Conservation (phyloP, 139 green algal genomes). For the Deuterostichococcus epilithicus region DNA sequence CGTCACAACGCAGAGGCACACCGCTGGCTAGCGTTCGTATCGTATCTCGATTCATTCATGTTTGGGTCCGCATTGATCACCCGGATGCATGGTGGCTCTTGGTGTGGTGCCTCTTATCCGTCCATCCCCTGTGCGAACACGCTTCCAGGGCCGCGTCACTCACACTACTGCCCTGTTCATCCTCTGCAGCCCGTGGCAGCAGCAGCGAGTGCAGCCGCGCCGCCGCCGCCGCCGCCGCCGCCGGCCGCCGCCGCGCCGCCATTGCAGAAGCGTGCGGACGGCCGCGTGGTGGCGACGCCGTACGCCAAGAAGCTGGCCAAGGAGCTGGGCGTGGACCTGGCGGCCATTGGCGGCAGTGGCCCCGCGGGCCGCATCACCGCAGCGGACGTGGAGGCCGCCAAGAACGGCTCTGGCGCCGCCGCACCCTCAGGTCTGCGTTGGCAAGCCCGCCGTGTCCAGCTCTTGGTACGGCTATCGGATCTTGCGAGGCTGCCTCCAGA, state of each 20-base stretch:
- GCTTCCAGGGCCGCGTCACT: too few relatives aligned
- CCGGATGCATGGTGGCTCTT: too few relatives aligned
- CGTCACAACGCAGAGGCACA: too few relatives aligned
- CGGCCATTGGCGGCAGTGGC: constrained; percentile 78
- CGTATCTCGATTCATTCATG: too few relatives aligned
- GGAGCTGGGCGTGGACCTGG: constrained; percentile 87
- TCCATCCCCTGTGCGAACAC: too few relatives aligned
- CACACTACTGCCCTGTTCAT: neutral
- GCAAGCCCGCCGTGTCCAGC: too few relatives aligned
- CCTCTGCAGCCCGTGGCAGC: constrained; percentile 5
- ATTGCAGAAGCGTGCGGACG: constrained; percentile 50
- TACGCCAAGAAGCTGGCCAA: constrained; percentile 99
- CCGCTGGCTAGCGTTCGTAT: too few relatives aligned
- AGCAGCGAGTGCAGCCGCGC: constrained; percentile 42
- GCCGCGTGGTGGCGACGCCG: constrained; percentile 90
- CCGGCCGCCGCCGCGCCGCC: constrained; percentile 23
- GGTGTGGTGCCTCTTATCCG: too few relatives aligned
- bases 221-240: constrained; percentile 28
- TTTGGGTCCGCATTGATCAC: too few relatives aligned
- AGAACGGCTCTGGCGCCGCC: constrained; percentile 7
- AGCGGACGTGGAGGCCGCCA: constrained; percentile 77
- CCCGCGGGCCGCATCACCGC: constrained; percentile 91
- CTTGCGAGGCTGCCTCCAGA: too few relatives aligned
- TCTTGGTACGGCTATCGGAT: too few relatives aligned
- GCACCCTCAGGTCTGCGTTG: neutral